Evolutionary conservation across 371 early-diverging fungal species (phyloP).

Genomic region (Mucor velutinosus): DNA sequence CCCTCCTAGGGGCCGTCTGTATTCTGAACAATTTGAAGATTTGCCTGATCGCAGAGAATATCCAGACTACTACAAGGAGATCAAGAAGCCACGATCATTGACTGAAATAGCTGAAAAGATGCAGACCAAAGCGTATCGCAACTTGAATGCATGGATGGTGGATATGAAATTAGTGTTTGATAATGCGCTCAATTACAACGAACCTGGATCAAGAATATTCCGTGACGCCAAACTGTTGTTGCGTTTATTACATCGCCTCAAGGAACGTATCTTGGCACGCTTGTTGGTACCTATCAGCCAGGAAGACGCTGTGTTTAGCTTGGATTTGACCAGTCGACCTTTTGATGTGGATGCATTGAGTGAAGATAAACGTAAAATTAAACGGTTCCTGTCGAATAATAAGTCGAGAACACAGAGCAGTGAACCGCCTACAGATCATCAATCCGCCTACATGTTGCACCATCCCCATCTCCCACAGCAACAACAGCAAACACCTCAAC

Average conservation of each 20-base stretch:
- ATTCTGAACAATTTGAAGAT: conserved; percentile 77
- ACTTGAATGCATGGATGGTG: conserved; percentile 63
- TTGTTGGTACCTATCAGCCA: conserved; percentile 37
- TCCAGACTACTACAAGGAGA: conserved; percentile 91
- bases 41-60: conserved; percentile 78
- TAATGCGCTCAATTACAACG: conserved; percentile 79
- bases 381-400: conserved; percentile 19
- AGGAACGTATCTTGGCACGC: conserved; percentile 38
- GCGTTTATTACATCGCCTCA: conserved; percentile 47
- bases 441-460: neutral
- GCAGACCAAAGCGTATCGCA: conserved; percentile 55
- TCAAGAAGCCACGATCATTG: conserved; percentile 76
- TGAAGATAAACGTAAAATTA: conserved; percentile 36
- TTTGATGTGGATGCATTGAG: conserved; percentile 34
- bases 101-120: conserved; percentile 59
- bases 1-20: conserved; percentile 55
- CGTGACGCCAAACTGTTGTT: conserved; percentile 64
- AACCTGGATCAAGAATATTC: conserved; percentile 71
- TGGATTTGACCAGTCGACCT: conserved; percentile 24
- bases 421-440: conserved; percentile 21
- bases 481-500: conserved; percentile 9
- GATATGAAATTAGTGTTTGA: conserved; percentile 73
- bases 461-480: conserved; percentile 5
- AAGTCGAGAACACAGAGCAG: conserved; percentile 30
- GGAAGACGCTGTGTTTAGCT: conserved; percentile 35